These are phyloP conservation scores for Coemansia sp. DNA, from an alignment of 192 early-diverging fungal species.

Conservation along the genomic window DNA sequence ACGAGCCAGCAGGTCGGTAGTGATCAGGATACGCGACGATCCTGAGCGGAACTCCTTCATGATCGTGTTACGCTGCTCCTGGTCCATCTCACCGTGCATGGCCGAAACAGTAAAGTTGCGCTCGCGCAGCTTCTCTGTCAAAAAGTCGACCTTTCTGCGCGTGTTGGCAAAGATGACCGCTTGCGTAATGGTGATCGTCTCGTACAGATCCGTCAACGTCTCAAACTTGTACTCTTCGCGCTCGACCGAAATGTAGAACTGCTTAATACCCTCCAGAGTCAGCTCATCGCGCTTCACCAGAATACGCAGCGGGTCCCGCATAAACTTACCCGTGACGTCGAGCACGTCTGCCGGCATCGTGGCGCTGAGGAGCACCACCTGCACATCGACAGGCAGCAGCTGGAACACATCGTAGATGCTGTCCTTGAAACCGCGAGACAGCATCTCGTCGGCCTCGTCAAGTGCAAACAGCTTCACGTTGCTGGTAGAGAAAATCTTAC, in stretches of 20 bases:
- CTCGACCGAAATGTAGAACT: conserved; percentile 98
- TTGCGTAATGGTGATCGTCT: conserved; percentile 96
- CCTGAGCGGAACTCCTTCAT: conserved; percentile 99
- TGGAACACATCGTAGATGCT: conserved; percentile 98
- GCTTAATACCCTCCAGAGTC: conserved; percentile 93
- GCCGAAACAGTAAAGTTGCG: conserved; percentile 94
- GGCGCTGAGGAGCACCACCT: conserved; percentile 95
- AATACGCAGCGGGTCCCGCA: conserved; percentile 98
- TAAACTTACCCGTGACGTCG: conserved; percentile 96
- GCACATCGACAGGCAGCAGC: conserved; percentile 80
- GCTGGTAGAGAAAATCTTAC: conserved; percentile 76
- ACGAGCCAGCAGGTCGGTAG: conserved; percentile 96
- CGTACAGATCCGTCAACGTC: conserved; percentile 97
- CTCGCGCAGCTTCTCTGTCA: conserved; percentile 92
- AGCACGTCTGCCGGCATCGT: conserved; percentile 96
- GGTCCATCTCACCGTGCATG: conserved; percentile 99
- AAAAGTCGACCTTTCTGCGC: conserved; percentile 98
- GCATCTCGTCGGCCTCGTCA: conserved; percentile 99
- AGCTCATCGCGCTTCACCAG: conserved; percentile 97
- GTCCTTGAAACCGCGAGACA: conserved; percentile 98
- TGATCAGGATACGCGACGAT: conserved; percentile 92
- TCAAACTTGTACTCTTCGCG: conserved; percentile 99
- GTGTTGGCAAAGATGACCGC: conserved; percentile 99
- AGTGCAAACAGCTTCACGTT: conserved; percentile 96
- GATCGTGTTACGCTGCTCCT: conserved; percentile 90